phyloP scores from a whole-genome alignment of 1,284 basidiomycete species.

The Sutorius eximius region DNA sequence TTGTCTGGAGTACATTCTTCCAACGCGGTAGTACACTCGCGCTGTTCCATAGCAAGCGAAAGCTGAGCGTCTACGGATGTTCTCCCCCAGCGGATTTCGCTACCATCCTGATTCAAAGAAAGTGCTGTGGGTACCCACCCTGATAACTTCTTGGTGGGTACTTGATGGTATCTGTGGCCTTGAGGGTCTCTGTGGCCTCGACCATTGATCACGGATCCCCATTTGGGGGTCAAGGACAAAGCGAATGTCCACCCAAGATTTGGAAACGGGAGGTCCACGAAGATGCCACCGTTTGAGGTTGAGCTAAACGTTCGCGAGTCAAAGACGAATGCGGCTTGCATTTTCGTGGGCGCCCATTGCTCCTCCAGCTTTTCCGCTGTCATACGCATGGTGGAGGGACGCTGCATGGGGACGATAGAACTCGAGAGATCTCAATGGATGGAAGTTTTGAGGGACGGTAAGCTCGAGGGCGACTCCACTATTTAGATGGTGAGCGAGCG shows the following conservation, averaged over 20 bases:
- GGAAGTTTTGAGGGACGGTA: too few relatives aligned
- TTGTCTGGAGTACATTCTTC: background rate
- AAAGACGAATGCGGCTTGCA: constrained; percentile 11
- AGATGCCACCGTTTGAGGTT: background rate
- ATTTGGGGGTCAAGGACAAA: constrained; percentile 7
- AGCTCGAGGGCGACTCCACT: background rate
- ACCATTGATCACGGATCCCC: too few relatives aligned
- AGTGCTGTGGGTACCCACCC: constrained; percentile 10
- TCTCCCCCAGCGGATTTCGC: constrained; percentile 11
- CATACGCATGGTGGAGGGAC: background rate
- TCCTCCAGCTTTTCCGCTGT: constrained; percentile 11
- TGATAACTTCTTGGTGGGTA: too few relatives aligned
- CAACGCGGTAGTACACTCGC: background rate
- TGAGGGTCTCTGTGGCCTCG: too few relatives aligned
- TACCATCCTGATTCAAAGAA: constrained; percentile 9
- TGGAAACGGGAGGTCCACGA: constrained; percentile 14
- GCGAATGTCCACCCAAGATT: constrained; percentile 21
- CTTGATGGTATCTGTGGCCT: too few relatives aligned
- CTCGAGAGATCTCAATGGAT: too few relatives aligned
- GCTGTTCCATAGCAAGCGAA: constrained; percentile 1
- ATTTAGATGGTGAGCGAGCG: background rate
- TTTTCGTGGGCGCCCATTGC: constrained; percentile 15
- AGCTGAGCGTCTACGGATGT: constrained; percentile 17
- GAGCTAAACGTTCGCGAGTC: background rate
- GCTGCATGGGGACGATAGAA: background rate